Evolutionary conservation across 192 early-diverging fungal species (phyloP), one percentile per base, ranked within the genome.

Genomic region (Coemansia sp.): DNA sequence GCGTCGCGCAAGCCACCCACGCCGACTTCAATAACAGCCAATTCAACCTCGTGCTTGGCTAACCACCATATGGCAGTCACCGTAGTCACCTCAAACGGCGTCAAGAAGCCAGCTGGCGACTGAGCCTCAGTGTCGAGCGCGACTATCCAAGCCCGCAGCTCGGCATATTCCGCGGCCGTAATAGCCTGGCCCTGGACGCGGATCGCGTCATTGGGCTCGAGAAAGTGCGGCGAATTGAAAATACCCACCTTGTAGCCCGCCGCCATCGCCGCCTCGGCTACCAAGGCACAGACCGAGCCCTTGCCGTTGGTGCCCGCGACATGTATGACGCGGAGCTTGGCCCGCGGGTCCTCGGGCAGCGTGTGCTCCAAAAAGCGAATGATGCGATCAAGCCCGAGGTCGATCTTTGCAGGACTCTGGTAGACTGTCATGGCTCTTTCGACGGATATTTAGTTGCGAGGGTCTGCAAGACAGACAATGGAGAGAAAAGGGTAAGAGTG

Each of bases 271-370:
- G 73, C 81, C 43, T 75, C 70, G 3, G 81, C 72, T 34, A 83
- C 61, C 38, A 90, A 80, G 7, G 93, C 88, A 69, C 89, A 90
- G 7, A 93, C 87, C 0, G 91, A 94, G 13, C 95, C 95, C 74
- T 96, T 96, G 53, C 95, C 95, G 71, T 96, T 96, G 1, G 95
- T 96, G 18, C 95, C 95, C 7, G 92, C 92, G 1, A 96, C 91
- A 74, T 96, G 95, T 27, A 96, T 81, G n/a, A 87, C 77, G 20
- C 74, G 65, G 66, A 87, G 79, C 16, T 65, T 70, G 33, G 57
- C 29, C 13, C 91, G 83, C 1, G 92, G 92, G 62, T 83, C 81
- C 5, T 36, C 57, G 62, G 83, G 72, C 64, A 87, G 39, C 72
- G 67, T 49, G 29, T 63, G 27, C 57, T 55, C 64, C 12, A 93